phyloP scores from a whole-genome alignment of 75 land plant genomes.

The Cryptomeria japonica region DNA sequence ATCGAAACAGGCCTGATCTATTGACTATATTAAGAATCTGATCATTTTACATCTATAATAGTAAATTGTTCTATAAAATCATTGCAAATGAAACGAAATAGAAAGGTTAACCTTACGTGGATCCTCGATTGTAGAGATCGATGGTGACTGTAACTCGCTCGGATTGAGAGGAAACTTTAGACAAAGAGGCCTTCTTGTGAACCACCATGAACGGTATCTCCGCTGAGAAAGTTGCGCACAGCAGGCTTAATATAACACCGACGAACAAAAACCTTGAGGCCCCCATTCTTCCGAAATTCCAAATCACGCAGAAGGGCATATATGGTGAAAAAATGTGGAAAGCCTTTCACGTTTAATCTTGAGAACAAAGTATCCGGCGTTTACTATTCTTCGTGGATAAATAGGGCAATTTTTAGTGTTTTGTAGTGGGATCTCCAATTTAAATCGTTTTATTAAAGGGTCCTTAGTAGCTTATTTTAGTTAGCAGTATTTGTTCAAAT shows the following conservation, averaged over 20 bases:
- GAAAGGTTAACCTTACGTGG: conserved; percentile 34
- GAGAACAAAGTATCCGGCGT: no score
- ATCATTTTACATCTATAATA: neutral
- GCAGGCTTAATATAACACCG: neutral
- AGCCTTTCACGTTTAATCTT: no score
- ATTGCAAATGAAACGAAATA: neutral
- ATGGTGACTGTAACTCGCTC: conserved; percentile 73
- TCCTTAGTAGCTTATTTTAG: no score
- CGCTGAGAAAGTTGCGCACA: conserved; percentile 13
- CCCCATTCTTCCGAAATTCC: neutral
- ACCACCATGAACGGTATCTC: conserved; percentile 77
- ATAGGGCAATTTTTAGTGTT: no score
- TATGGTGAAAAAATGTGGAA: no score
- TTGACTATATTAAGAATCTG: neutral
- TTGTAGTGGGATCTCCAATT: no score
- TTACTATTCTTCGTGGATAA: no score
- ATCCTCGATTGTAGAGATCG: conserved; percentile 76
- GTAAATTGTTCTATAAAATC: neutral
- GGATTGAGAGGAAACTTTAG: conserved; percentile 48
- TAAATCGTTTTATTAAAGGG: no score
- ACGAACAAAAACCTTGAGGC: neutral
- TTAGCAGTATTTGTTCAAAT: no score
- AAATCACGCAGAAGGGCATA: no score
- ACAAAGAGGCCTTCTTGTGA: conserved; percentile 71
- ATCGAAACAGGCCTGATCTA: neutral